Evolutionary conservation across 768 basidiomycete species (phyloP).

Genomic region (Ramaria rubella): DNA sequence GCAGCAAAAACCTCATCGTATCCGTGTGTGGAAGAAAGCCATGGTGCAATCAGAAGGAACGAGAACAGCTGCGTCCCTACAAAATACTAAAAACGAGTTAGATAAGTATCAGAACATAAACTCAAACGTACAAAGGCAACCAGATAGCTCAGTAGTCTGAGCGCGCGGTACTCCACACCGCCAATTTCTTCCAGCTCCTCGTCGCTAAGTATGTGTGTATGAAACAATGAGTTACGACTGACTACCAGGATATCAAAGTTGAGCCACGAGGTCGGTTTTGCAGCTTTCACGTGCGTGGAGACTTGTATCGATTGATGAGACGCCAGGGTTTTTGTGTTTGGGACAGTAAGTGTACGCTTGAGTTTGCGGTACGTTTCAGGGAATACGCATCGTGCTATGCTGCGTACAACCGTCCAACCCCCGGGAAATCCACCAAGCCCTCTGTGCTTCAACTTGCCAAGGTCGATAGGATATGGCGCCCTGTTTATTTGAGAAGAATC

Average conservation of each 20-base stretch:
- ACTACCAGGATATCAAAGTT: constrained; percentile 33
- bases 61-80: constrained; percentile 59
- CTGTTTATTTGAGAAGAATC: not conserved
- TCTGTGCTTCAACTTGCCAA: not conserved
- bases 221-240: constrained; percentile 75
- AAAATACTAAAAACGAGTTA: constrained; percentile 58
- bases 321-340: constrained; percentile 54
- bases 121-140: constrained; percentile 54
- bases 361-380: constrained; percentile 55
- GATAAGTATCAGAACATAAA: not conserved
- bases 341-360: constrained; percentile 69
- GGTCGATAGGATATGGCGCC: not conserved
- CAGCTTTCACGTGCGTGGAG: constrained; percentile 30
- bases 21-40: constrained; percentile 63
- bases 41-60: constrained; percentile 75
- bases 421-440: constrained; percentile 31
- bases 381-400: constrained; percentile 50
- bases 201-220: constrained; percentile 45
- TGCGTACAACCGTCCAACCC: constrained; percentile 16
- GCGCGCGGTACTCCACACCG: constrained; percentile 85
- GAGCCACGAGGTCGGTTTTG: constrained; percentile 60
- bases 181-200: constrained; percentile 90
- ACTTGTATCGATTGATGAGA: not conserved
- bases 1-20: constrained; percentile 52
- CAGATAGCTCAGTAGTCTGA: constrained; percentile 78